phyloP scores from a whole-genome alignment of 768 basidiomycete species.

The Gloeostereum incarnatum region DNA sequence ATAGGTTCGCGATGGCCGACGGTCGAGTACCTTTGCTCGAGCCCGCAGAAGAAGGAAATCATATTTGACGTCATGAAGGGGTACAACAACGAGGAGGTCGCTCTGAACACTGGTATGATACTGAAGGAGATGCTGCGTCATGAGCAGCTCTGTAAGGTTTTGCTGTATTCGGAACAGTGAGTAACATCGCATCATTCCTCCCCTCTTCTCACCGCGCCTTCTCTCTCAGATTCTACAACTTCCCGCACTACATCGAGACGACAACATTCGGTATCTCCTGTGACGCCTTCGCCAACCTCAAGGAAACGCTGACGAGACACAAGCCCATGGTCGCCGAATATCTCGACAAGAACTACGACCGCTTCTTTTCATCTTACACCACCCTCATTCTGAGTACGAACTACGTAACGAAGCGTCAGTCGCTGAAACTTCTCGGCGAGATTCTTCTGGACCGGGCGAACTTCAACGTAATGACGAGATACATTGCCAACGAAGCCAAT shows the following conservation, averaged over 20 bases:
- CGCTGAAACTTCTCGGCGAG: constrained; percentile 94
- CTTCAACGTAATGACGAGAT: constrained; percentile 97
- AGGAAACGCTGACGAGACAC: constrained; percentile 94
- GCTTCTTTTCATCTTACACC: constrained; percentile 91
- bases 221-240: constrained; percentile 78
- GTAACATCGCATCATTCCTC: constrained; percentile 18
- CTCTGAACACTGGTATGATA: constrained; percentile 97
- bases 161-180: constrained; percentile 91
- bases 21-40: constrained; percentile 82
- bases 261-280: constrained; percentile 98
- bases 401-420: constrained; percentile 99
- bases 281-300: constrained; percentile 95
- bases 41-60: constrained; percentile 57
- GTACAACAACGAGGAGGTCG: constrained; percentile 93
- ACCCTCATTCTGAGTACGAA: constrained; percentile 88
- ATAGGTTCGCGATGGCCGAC: constrained; percentile 95
- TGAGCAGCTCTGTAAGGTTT: constrained; percentile 81
- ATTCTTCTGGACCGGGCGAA: constrained; percentile 97
- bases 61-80: constrained; percentile 79
- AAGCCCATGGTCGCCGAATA: constrained; percentile 98
- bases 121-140: constrained; percentile 94
- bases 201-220: not conserved
- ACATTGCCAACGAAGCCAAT: constrained; percentile 92
- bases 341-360: constrained; percentile 94
- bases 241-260: constrained; percentile 93